These are phyloP conservation scores for Cinnamomum micranthum DNA, from an alignment of 164 flowering plant genomes.

Conservation along the genomic window DNA sequence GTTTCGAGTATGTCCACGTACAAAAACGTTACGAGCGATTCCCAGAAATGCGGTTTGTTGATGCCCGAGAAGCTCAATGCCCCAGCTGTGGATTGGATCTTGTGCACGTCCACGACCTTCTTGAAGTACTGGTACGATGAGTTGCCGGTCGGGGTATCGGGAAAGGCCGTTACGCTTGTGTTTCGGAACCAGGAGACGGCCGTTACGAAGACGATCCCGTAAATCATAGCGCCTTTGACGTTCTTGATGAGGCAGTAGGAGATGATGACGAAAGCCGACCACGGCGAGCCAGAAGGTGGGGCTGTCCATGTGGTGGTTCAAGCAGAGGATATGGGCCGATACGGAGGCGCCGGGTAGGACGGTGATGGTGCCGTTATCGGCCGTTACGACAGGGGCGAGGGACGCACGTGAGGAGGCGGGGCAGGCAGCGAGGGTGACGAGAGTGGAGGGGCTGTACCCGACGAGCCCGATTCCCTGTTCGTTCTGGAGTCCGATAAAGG, in stretches of 20 bases:
- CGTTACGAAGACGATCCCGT: constrained; percentile 85
- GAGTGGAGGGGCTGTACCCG: constrained; percentile 65
- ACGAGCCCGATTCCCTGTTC: constrained; percentile 77
- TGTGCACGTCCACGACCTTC: constrained; percentile 71
- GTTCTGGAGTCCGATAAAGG: constrained; percentile 80
- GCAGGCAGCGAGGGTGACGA: constrained; percentile 77
- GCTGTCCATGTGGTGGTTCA: constrained; percentile 67
- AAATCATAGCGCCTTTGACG: constrained; percentile 84
- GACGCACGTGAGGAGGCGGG: constrained; percentile 48
- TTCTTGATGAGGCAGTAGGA: constrained; percentile 62
- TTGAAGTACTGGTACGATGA: constrained; percentile 56
- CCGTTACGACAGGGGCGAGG: constrained; percentile 57
- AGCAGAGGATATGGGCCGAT: constrained; percentile 55
- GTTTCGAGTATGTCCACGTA: constrained; percentile 89
- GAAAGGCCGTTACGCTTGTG: constrained; percentile 73
- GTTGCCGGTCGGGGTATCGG: constrained; percentile 56
- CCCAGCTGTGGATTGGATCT: constrained; percentile 65
- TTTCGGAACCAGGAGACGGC: constrained; percentile 85
- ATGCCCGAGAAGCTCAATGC: constrained; percentile 61
- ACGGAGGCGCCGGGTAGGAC: constrained; percentile 58
- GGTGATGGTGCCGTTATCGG: constrained; percentile 54
- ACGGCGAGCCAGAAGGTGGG: constrained; percentile 84
- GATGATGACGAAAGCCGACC: constrained; percentile 76
- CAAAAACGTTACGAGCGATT: constrained; percentile 69
- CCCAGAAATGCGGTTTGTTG: constrained; percentile 62